Base-by-base conservation (phyloP, 345 rosid genomes). In the Eucalyptus cladocalyx region DNA sequence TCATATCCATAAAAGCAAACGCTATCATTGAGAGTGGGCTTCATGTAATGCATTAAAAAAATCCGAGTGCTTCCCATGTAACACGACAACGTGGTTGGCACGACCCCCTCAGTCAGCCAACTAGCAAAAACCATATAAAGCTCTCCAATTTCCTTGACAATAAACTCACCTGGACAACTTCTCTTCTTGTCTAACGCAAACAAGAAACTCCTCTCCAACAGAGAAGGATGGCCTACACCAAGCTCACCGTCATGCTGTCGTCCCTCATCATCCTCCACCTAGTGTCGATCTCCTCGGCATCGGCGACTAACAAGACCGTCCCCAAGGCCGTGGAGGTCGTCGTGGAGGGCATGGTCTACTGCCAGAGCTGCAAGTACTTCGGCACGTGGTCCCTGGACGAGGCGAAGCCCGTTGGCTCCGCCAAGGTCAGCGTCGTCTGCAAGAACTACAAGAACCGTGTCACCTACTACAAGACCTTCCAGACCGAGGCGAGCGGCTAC, bases 321-420 rank as follows among this genome's bases (percentile, higher is more conserved):
- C 76, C 76, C 89, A 91, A 92, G 91, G 90, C 93, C 92, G 89
- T 89, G 43, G 95, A 93, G 32, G 95, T 95, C 7, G 94, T 92
- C 37, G 94, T 97, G 18, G 99, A 96, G 93, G 99, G 99, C 81
- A 93, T 94, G 91, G 98, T 97, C 43, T 97, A 95, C 86, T 96
- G 98, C 91, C 99, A 97, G 90, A 90, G 95, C 90, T 96, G 99
- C 87, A 91, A 94, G 40, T 87, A 93, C 42, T 91, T 23, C 65
- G 97, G 98, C 17, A 91, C 97, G 45, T 95, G 99, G 99, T 96
- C 96, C 13, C 92, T 95, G 90, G 91, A 91, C 6, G 94, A 91
- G 32, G 98, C 99, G 28, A 86, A 95, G 83, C 96, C 97, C 8
- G 92, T 97, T 83, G 92, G 93, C 53, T 95, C 95, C 4, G 98